These are phyloP conservation scores for Pythium myriotylum DNA, from an alignment of 352 stramenopile species.

Conservation along the genomic window DNA sequence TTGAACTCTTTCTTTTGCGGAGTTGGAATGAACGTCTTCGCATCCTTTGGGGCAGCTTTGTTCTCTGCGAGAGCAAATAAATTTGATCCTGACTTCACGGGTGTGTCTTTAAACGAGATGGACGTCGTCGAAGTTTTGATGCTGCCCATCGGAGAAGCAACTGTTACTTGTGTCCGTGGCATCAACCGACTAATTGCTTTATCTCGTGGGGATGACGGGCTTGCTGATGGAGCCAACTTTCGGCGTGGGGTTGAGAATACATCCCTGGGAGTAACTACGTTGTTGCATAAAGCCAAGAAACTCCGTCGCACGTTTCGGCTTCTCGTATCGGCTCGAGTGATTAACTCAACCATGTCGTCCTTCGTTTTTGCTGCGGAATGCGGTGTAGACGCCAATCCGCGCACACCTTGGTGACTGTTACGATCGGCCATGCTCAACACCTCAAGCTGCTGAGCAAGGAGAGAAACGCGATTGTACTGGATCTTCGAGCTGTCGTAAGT, in stretches of 20 bases:
- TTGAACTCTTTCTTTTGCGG: constrained; percentile 40
- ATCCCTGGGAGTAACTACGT: constrained; percentile 57
- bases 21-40: constrained; percentile 50
- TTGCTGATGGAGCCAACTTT: constrained; percentile 28
- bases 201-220: constrained; percentile 35
- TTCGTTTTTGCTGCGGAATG: constrained; percentile 36
- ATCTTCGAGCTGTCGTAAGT: constrained; percentile 78
- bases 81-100: constrained; percentile 59
- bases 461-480: constrained; percentile 69
- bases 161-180: constrained; percentile 63
- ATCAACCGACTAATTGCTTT: constrained; percentile 74
- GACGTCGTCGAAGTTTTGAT: constrained; percentile 40
- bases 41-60: constrained; percentile 52
- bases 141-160: constrained; percentile 66
- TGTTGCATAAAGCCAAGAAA: constrained; percentile 67
- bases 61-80: constrained; percentile 61
- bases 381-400: constrained; percentile 23
- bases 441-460: constrained; percentile 54
- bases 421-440: constrained; percentile 42
- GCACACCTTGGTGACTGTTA: constrained; percentile 10
- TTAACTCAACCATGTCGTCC: constrained; percentile 48
- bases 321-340: constrained; percentile 47
- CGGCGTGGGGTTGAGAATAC: constrained; percentile 47
- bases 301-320: constrained; percentile 46
- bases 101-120: constrained; percentile 61